Evolutionary conservation across 805 yeast species (phyloP), one percentile per base, ranked within the genome.

Genomic region (Kodamaea lidongshanica): DNA sequence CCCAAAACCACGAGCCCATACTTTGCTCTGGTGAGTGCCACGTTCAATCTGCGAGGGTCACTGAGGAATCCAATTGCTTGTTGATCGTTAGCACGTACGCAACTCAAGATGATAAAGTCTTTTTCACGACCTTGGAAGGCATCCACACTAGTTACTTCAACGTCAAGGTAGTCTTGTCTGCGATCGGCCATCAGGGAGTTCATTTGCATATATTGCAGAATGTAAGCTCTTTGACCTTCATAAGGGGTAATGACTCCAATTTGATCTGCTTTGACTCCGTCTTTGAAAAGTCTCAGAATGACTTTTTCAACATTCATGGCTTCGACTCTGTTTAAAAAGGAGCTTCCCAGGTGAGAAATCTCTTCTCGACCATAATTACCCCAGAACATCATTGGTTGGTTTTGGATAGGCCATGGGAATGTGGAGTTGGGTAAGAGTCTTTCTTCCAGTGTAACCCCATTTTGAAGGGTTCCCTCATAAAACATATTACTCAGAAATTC

Each of bases 341-440:
- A 81, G 4, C 80, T 77, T 35, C 96, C 96, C 40, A 76, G 70
- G 0, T 78, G 73, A 14, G 92, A 76, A 30, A 88, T 73, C 55
- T 88, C 96, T 61, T 88, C 96, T 41, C 80, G 77, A 22, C 96
- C 95, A 49, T 77, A 76, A 42, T 79, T 79, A 1, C 84, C 79
- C 96, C 96, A 87, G 46, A 88, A 84, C 92, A 88, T 82, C 95
- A 86, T 85, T n/a, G 96, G 96, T 4, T 67, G 69, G 28, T 75
- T 79, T 14, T 67, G 65, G 16, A 82, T 78, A 1, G 95, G 95
- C 96, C 96, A 88, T n/a, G 95, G 95, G 61, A 87, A 86, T 4
- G 70, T 61, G 5, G 76, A 64, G 17, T 71, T 60, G 12, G 42
- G 37, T 12, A 78, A 51, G 9, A 70, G 59, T 38, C 96, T 69